Evolutionary conservation across 108 stramenopile species (phyloP), one percentile per base, ranked within the genome.

Genomic region (Skeletonema grethae): DNA sequence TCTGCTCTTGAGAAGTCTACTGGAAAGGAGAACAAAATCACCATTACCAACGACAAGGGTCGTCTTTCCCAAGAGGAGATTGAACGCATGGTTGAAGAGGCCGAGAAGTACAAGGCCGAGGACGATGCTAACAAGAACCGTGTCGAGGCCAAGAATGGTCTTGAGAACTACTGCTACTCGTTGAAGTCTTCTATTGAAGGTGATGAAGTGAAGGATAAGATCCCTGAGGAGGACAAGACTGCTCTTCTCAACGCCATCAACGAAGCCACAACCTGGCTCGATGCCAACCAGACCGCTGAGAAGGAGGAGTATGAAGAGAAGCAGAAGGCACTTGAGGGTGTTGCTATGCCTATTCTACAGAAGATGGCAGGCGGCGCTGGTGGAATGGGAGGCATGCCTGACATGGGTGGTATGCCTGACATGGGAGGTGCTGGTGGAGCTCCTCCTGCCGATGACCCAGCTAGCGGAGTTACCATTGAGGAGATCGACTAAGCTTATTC

Each of bases 1-100:
- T 91, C 89, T 45, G 98, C 98, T 36, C 80, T 98, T 31, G 98
- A 99, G 85, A 99, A 99, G 91, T 96, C 95, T 35, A 99, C 98
- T 45, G 98, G 98, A 64, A 99, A 99, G 94, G 98, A 97, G 80
- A 86, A 99, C 82, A 98, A 99, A 93, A 99, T 99, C 81, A 99
- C 98, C 85, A 99, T 99, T 86, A 99, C 96, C 81, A 99, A 99
- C 89, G 98, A 99, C 84, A 99, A 99, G 94, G 97, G 97, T 45
- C 97, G 97, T 80, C 87, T 99, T 22, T 96, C 94, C 69, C 95
- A 97, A 70, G 98, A 98, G 18, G 98, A 99, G 81, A 98, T 99
- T 82, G 97, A 99, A 75, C 90, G 97, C 86, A 97, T 99, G 96
- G 97, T 99, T 55, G 85, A 93, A 57, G 98, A 99, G 82, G 98